These are phyloP conservation scores for Phialemonium atrogriseum DNA, from an alignment of 2,329 filamentous ascomycete genomes.

Conservation along the genomic window DNA sequence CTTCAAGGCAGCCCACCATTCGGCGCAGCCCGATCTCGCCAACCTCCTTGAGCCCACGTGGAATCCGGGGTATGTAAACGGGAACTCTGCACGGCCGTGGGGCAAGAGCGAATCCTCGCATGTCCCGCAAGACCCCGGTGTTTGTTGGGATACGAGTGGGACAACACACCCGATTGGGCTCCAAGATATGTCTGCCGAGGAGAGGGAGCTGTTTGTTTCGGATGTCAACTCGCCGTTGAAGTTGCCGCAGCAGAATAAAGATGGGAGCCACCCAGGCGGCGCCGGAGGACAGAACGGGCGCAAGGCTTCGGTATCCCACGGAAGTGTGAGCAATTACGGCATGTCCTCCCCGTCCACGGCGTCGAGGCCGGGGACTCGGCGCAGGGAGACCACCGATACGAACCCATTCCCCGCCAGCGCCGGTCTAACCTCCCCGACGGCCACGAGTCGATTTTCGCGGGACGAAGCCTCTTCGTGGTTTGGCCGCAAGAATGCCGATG, in stretches of 20 bases:
- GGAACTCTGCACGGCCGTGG: constrained; percentile 58
- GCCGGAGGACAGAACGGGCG: constrained; percentile 52
- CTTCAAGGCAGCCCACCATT: constrained; percentile 42
- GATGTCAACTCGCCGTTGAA: constrained; percentile 95
- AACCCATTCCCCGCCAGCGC: constrained; percentile 50
- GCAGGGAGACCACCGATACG: constrained; percentile 70
- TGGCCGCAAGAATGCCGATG: constrained; percentile 42
- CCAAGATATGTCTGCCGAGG: constrained; percentile 56
- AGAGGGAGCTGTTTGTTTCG: constrained; percentile 64
- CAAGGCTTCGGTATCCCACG: constrained; percentile 76
- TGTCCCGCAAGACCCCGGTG: constrained; percentile 70
- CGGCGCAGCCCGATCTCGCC: constrained; percentile 52
- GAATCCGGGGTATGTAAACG: constrained; percentile 68
- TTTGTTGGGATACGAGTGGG: constrained; percentile 80
- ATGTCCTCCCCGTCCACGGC: constrained; percentile 65
- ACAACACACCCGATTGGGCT: constrained; percentile 63
- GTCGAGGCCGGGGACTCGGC: constrained; percentile 65
- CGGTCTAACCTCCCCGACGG: constrained; percentile 54
- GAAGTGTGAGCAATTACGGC: constrained; percentile 54
- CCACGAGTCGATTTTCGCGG: constrained; percentile 48
- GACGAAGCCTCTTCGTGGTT: constrained; percentile 56
- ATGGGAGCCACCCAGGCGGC: constrained; percentile 47
- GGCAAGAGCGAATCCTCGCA: constrained; percentile 66
- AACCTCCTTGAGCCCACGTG: constrained; percentile 67
- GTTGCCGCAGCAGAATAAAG: constrained; percentile 68